Conservation (phyloP, 1,139 yeast genomes). For the Meyerozyma smithsonii region DNA sequence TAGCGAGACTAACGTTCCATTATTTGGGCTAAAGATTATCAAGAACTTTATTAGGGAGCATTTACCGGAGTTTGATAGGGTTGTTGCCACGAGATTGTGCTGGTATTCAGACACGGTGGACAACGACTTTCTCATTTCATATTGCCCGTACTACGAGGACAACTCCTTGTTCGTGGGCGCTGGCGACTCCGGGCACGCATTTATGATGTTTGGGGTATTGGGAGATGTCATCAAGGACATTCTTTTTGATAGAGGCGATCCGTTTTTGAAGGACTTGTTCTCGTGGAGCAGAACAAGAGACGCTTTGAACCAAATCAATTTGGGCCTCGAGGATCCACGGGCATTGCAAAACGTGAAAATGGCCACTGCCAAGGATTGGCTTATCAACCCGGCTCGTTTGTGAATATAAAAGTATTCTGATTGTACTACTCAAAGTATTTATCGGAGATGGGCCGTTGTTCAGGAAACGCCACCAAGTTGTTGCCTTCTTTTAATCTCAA, state of each 20-base stretch:
- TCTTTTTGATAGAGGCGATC: slow-evolving; percentile 10
- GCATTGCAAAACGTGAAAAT: slow-evolving; percentile 14
- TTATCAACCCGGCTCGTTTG: not conserved
- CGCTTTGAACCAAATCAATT: slow-evolving; percentile 13
- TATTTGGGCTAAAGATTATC: not conserved
- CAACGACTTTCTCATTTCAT: not conserved
- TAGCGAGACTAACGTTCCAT: not conserved
- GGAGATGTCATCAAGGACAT: slow-evolving; percentile 15
- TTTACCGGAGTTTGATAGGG: not conserved
- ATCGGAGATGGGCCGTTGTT: slow-evolving; percentile 6
- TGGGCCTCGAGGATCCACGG: slow-evolving; percentile 16
- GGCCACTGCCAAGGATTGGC: slow-evolving; percentile 18
- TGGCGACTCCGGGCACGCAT: not conserved
- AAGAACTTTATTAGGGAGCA: not conserved
- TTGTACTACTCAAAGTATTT: not conserved
- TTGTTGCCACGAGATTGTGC: not conserved
- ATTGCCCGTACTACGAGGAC: not conserved
- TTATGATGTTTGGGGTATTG: slow-evolving; percentile 11
- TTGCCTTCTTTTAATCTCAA: slow-evolving; percentile 9
- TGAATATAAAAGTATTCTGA: not conserved
- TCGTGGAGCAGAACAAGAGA: slow-evolving; percentile 19
- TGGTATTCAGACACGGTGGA: not conserved
- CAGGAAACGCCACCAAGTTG: slow-evolving; percentile 9
- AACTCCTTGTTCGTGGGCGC: not conserved
- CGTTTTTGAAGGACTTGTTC: slow-evolving; percentile 13